These are phyloP conservation scores for Boletus sp. DNA, from an alignment of 1,284 basidiomycete species.

Conservation along the genomic window DNA sequence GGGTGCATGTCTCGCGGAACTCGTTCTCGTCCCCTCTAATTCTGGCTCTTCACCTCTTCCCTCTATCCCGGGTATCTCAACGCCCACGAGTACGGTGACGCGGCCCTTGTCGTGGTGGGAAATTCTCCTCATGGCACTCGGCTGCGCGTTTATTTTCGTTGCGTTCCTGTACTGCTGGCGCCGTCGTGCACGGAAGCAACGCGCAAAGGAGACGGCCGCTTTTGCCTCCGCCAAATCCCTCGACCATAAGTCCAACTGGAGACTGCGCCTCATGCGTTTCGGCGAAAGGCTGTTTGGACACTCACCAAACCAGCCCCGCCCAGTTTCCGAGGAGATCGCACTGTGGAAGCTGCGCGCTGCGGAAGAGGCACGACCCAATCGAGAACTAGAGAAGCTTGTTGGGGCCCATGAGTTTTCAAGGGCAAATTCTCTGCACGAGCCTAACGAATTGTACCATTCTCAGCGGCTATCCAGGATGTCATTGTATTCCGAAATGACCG, in stretches of 20 bases:
- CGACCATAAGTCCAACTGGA: slow-evolving; percentile 46
- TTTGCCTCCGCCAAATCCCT: slow-evolving; percentile 63
- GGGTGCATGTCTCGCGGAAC: slow-evolving; percentile 71
- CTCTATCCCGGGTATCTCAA: slow-evolving; percentile 53
- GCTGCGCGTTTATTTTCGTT: slow-evolving; percentile 73
- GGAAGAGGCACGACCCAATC: slow-evolving; percentile 48
- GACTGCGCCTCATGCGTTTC: slow-evolving; percentile 49
- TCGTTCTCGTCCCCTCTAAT: slow-evolving; percentile 54
- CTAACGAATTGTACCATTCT: slow-evolving; percentile 30
- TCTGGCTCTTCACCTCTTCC: slow-evolving; percentile 48
- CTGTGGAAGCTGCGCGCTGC: slow-evolving; percentile 42
- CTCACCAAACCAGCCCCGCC: slow-evolving; percentile 29
- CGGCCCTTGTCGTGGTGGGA: slow-evolving; percentile 68
- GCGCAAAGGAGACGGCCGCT: slow-evolving; percentile 57
- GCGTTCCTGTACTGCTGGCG: slow-evolving; percentile 64
- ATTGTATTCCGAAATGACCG: slow-evolving; percentile 66
- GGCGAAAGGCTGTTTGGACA: slow-evolving; percentile 56
- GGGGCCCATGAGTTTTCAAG: slow-evolving; percentile 48
- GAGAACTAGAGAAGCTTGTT: slow-evolving; percentile 49
- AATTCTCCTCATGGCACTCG: slow-evolving; percentile 75
- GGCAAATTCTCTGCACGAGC: slow-evolving; percentile 32
- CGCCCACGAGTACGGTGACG: slow-evolving; percentile 32
- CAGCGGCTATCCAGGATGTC: slow-evolving; percentile 50
- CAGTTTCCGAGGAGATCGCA: slow-evolving; percentile 41
- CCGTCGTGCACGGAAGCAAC: slow-evolving; percentile 59